Evolutionary conservation across 768 basidiomycete species (phyloP).

Genomic region (Mycena floridula): DNA sequence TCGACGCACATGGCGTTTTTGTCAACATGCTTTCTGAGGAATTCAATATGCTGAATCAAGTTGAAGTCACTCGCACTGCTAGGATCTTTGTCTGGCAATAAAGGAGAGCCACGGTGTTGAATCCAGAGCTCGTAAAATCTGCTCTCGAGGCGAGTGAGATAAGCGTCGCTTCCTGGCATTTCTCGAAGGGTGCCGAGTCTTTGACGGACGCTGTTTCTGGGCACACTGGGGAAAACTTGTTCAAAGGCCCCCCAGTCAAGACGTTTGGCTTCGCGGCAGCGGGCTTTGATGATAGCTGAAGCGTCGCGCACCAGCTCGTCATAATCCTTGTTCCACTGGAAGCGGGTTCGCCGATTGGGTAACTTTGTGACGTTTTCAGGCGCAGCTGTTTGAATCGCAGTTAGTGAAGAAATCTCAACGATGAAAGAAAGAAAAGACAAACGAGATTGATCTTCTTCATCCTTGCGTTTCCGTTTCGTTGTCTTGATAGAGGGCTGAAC

Average conservation of each 20-base stretch:
- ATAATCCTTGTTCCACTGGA: constrained; percentile 81
- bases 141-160: constrained; percentile 74
- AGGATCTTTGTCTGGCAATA: constrained; percentile 68
- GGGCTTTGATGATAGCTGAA: constrained; percentile 73
- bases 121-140: constrained; percentile 78
- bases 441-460: not conserved
- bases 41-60: constrained; percentile 71
- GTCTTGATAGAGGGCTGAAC: not conserved
- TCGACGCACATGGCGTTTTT: constrained; percentile 80
- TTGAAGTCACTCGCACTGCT: constrained; percentile 69
- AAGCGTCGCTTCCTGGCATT: constrained; percentile 61
- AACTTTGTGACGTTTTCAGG: too few species aligned
- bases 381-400: too few species aligned
- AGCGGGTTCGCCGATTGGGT: constrained; percentile 62
- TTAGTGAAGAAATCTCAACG: too few species aligned
- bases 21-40: constrained; percentile 75
- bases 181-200: constrained; percentile 58
- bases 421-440: too few species aligned
- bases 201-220: constrained; percentile 65
- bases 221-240: constrained; percentile 74
- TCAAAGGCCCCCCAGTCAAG: constrained; percentile 70
- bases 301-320: constrained; percentile 88
- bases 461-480: not conserved
- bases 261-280: constrained; percentile 55
- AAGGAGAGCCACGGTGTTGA: constrained; percentile 57